Base-by-base conservation (phyloP, 2,329 filamentous ascomycete species). In the Epichloe brachyelytri region DNA sequence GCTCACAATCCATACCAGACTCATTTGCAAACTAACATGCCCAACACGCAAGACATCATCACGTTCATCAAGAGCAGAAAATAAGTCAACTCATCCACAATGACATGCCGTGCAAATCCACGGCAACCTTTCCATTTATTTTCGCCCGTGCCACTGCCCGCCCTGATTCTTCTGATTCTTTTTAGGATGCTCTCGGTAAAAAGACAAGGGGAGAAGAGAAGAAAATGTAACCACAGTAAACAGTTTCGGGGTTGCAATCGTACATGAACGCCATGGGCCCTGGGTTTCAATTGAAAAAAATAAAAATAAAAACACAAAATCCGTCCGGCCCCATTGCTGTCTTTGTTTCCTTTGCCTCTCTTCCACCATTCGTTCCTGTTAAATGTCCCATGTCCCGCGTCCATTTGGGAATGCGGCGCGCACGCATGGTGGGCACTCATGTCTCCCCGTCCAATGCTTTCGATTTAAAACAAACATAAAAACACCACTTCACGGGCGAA, bases 251-350 rank as follows among this genome's bases (percentile, higher is more conserved):
- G 45, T 47, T 44, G 64, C 63, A 65, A 67, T 67, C 61, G 65
- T 67, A 67, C 65, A 67, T 59, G 57, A 64, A 63, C 61, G 63
- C 50, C 62, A 53, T 55, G 54, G 53, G 53, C 51, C 53, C 50
- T 52, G 57, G 33, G 37, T 44, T 52, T 46, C 34, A 52, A 50
- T 52, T 46, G 33, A 43, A 43, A 43, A 8, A 26, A 26, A 43
- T 47, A 39, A 43, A 38, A 10, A 3, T 4, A 39, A 49, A 52
- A 54, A 52, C 48, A 47, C 50, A 52, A 49, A 50, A 50, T 50
- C 47, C 47, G 43, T 51, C 52, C 52, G 49, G 43, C 52, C 49
- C 44, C 36, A 26, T 30, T 48, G 44, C 40, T 53, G 46, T 49
- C 43, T 48, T 50, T 38, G 46, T 44, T 39, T 26, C 48, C 19